phyloP scores from a whole-genome alignment of 1,284 basidiomycete genomes.

The Cutaneotrichosporon mucoides region DNA sequence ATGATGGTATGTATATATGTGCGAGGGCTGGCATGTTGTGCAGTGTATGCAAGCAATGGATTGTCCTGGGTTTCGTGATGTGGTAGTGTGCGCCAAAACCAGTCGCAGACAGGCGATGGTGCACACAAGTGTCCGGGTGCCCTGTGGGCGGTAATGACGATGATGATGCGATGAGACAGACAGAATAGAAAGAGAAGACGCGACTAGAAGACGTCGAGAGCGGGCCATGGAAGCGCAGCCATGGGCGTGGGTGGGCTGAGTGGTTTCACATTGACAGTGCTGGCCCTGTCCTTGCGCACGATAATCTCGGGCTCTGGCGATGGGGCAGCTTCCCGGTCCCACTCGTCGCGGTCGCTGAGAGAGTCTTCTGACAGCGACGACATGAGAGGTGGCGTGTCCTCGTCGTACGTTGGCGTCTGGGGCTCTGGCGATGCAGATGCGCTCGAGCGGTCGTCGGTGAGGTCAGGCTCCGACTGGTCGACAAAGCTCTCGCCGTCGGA shows the following conservation, averaged over 20 bases:
- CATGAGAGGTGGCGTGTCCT: conserved; percentile 8
- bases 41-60: no score
- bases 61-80: no score
- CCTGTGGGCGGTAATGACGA: neutral
- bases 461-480: conserved; percentile 13
- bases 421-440: conserved; percentile 16
- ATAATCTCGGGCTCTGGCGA: neutral
- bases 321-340: conserved; percentile 7
- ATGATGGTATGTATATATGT: no score
- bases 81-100: no score
- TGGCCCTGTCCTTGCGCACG: neutral
- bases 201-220: conserved; percentile 6
- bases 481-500: conserved; percentile 5
- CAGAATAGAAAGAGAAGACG: neutral
- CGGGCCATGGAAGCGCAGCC: conserved; percentile 1
- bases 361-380: conserved; percentile 12
- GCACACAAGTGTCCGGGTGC: no score
- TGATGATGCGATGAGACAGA: neutral
- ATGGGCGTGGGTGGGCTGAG: conserved; percentile 2
- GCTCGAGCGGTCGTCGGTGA: conserved; percentile 12
- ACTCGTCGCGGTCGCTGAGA: conserved; percentile 13
- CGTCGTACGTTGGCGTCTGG: conserved; percentile 12
- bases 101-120: neutral
- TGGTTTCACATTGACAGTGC: neutral
- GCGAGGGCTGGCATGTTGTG: no score